Evolutionary conservation across 169 alveolate genomes (phyloP).

Genomic region (Eimeria mitis): DNA sequence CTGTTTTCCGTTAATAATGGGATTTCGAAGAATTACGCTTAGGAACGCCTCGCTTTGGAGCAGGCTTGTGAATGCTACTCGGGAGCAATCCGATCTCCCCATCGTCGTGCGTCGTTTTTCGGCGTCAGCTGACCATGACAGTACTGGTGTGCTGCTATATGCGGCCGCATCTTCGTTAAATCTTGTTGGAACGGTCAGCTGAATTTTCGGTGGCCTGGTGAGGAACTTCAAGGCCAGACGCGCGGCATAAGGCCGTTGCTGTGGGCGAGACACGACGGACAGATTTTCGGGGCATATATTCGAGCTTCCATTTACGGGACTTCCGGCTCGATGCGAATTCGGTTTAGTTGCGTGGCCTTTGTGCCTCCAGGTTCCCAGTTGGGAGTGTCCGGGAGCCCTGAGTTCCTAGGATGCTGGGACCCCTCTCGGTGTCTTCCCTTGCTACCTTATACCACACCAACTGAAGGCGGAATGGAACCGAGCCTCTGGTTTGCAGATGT

Average conservation of each 20-base stretch:
- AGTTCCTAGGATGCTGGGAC: conserved; percentile 75
- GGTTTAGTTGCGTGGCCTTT: conserved; percentile 78
- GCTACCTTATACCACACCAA: conserved; percentile 66
- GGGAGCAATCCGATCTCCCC: not conserved
- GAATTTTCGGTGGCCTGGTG: not conserved
- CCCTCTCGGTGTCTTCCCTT: conserved; percentile 69
- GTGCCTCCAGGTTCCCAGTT: conserved; percentile 81
- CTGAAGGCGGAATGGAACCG: conserved; percentile 70
- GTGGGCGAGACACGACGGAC: not conserved
- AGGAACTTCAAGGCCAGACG: not conserved
- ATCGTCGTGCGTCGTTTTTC: not conserved
- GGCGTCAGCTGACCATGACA: not conserved
- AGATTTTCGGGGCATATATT: not conserved
- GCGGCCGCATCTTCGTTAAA: not conserved
- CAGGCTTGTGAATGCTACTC: not conserved
- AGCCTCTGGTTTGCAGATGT: conserved; percentile 82
- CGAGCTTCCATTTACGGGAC: not conserved
- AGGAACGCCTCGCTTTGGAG: not conserved
- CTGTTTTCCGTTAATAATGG: not conserved
- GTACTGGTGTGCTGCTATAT: not conserved
- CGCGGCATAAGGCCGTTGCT: not conserved
- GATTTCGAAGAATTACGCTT: not conserved
- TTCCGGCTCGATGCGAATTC: conserved; percentile 41
- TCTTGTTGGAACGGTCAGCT: not conserved
- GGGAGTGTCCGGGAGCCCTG: conserved; percentile 79